These are phyloP conservation scores for Pythium angustatum DNA, from an alignment of 352 stramenopile species.

Conservation along the genomic window DNA sequence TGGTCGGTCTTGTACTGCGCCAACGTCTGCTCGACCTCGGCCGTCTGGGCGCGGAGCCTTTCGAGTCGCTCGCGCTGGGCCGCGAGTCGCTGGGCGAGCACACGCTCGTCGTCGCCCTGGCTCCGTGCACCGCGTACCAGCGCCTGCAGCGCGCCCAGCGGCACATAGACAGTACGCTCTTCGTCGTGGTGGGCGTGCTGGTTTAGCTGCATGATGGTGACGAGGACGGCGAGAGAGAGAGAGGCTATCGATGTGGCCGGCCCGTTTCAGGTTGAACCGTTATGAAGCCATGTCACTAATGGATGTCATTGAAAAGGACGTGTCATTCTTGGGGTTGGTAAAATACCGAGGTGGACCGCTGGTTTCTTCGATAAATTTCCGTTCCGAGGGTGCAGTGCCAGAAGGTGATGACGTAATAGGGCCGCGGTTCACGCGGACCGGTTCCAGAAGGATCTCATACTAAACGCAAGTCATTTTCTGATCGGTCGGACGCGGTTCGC, in stretches of 20 bases:
- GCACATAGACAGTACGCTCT: conserved; percentile 41
- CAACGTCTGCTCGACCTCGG: conserved; percentile 48
- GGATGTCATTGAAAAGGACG: background rate
- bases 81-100: conserved; percentile 37
- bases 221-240: background rate
- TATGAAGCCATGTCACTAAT: conserved; percentile 19
- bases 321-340: conserved; percentile 2
- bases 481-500: conserved; percentile 5
- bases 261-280: background rate
- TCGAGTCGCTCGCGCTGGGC: conserved; percentile 40
- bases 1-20: conserved; percentile 51
- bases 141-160: conserved; percentile 39
- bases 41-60: conserved; percentile 40
- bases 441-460: conserved; percentile 17
- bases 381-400: conserved; percentile 9
- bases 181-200: background rate
- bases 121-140: conserved; percentile 39
- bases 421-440: conserved; percentile 11
- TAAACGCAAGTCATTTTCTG: conserved; percentile 5
- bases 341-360: background rate
- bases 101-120: conserved; percentile 43
- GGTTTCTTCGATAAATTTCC: background rate
- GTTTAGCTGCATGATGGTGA: background rate
- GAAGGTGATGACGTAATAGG: conserved; percentile 1
- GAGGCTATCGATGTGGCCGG: too few species aligned